phyloP scores from a whole-genome alignment of 768 basidiomycete species.

The Tricholomella constricta region DNA sequence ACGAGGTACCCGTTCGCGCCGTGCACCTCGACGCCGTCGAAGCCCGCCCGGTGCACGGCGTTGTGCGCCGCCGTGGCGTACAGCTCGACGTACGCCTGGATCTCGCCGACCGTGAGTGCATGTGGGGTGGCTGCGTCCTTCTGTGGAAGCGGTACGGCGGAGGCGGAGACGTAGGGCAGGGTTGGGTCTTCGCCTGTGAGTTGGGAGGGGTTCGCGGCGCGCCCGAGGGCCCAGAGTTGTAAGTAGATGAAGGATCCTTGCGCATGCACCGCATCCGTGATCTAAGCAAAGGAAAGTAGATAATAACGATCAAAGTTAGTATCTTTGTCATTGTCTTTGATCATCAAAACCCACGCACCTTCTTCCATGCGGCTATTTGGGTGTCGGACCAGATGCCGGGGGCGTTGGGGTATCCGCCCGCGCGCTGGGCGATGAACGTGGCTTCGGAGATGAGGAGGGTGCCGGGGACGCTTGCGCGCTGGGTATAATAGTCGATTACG shows the following conservation, averaged over 20 bases:
- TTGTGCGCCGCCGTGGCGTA: conserved; percentile 58
- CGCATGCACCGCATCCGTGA: conserved; percentile 49
- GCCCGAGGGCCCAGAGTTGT: conserved; percentile 62
- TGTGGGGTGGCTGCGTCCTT: conserved; percentile 31
- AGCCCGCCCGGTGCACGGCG: conserved; percentile 58
- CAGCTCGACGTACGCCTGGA: conserved; percentile 49
- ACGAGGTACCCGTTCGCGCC: conserved; percentile 49
- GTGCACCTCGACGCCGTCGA: conserved; percentile 63
- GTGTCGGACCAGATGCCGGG: conserved; percentile 67
- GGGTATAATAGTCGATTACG: conserved; percentile 38
- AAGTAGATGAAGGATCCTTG: conserved; percentile 48
- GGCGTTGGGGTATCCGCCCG: conserved; percentile 48
- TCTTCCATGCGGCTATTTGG: conserved; percentile 60
- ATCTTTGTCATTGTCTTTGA: neutral
- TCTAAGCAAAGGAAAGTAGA: neutral
- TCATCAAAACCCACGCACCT: conserved; percentile 31
- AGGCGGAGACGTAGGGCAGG: conserved; percentile 35
- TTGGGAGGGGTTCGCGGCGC: conserved; percentile 33
- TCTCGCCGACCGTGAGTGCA: conserved; percentile 47
- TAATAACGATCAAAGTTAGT: too few species aligned
- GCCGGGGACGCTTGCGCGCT: conserved; percentile 37
- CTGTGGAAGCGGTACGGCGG: conserved; percentile 23
- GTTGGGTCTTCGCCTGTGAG: conserved; percentile 38
- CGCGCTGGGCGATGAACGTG: conserved; percentile 45
- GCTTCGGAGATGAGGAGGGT: conserved; percentile 49